Evolutionary conservation across 495 filamentous ascomycete species (phyloP).

Genomic region (Cercophora scortea): DNA sequence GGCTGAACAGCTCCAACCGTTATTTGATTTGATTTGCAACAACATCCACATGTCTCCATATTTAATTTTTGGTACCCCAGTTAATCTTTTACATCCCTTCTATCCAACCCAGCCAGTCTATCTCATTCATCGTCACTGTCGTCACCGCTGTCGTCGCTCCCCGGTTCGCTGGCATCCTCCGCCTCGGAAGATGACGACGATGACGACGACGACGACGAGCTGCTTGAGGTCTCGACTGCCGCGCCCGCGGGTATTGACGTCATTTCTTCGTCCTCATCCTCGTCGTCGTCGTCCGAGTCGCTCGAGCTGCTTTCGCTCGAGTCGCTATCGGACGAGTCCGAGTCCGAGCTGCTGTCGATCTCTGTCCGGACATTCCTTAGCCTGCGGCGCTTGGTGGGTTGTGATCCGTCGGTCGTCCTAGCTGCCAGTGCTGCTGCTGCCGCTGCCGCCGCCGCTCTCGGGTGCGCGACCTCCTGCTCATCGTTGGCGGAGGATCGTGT

Average conservation of each 20-base stretch:
- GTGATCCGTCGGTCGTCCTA: background rate
- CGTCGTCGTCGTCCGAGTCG: slow-evolving; percentile 19
- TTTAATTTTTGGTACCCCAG: background rate
- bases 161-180: slow-evolving; percentile 9
- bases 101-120: background rate
- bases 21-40: too few species aligned
- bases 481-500: slow-evolving; percentile 6
- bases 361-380: slow-evolving; percentile 42
- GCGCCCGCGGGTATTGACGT: background rate
- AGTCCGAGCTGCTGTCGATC: slow-evolving; percentile 16
- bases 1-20: too few species aligned
- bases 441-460: slow-evolving; percentile 10
- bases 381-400: slow-evolving; percentile 46
- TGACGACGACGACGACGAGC: slow-evolving; percentile 23
- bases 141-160: slow-evolving; percentile 9
- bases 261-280: slow-evolving; percentile 19
- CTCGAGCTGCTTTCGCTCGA: slow-evolving; percentile 5
- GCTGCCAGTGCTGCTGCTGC: slow-evolving; percentile 32
- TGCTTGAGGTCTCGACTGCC: slow-evolving; percentile 14
- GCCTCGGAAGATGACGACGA: slow-evolving; percentile 8
- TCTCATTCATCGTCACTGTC: slow-evolving; percentile 12
- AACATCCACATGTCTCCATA: background rate
- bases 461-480: background rate
- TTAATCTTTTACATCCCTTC: background rate
- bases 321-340: slow-evolving; percentile 4